These are phyloP conservation scores for Boechera retrofracta DNA, from an alignment of 345 rosid species.

Conservation along the genomic window DNA sequence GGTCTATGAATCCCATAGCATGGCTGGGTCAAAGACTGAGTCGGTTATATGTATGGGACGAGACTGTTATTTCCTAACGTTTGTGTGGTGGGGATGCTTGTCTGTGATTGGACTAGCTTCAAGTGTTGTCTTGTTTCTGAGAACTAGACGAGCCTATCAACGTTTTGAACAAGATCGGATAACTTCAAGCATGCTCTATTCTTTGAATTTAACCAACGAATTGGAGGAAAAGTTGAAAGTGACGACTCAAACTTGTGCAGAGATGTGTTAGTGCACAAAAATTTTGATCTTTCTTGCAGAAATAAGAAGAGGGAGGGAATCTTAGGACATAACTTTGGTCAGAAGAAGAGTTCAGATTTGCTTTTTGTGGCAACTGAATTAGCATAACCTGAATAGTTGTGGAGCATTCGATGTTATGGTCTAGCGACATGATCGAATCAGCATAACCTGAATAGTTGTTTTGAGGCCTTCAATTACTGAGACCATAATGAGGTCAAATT, in stretches of 20 bases:
- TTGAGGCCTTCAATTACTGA: no score
- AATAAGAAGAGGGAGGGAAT: conserved; percentile 21
- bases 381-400: no score
- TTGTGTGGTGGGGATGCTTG: conserved; percentile 88
- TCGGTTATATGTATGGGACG: conserved; percentile 76
- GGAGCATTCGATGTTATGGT: background rate
- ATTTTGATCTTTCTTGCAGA: conserved; percentile 18
- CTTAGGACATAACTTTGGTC: background rate
- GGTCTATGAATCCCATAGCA: conserved; percentile 71
- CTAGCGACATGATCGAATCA: background rate
- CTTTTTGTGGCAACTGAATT: background rate
- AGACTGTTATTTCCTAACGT: conserved; percentile 75
- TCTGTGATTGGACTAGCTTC: conserved; percentile 70
- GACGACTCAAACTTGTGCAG: conserved; percentile 16
- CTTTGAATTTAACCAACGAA: background rate
- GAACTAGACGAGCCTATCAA: conserved; percentile 80
- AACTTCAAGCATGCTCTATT: conserved; percentile 38
- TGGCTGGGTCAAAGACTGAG: conserved; percentile 22
- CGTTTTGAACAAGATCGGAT: conserved; percentile 70
- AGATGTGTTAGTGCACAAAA: conserved; percentile 1
- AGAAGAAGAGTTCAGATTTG: conserved; percentile 3
- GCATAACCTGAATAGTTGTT: no score
- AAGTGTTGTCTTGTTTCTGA: conserved; percentile 68
- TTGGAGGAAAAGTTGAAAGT: background rate
- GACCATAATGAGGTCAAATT: no score